A percentile compares a stretch with the other conserved stretches of the same genome.
phyloP scores from a whole-genome alignment of 208 protist genomes.

The Crithidia brevicula region DNA sequence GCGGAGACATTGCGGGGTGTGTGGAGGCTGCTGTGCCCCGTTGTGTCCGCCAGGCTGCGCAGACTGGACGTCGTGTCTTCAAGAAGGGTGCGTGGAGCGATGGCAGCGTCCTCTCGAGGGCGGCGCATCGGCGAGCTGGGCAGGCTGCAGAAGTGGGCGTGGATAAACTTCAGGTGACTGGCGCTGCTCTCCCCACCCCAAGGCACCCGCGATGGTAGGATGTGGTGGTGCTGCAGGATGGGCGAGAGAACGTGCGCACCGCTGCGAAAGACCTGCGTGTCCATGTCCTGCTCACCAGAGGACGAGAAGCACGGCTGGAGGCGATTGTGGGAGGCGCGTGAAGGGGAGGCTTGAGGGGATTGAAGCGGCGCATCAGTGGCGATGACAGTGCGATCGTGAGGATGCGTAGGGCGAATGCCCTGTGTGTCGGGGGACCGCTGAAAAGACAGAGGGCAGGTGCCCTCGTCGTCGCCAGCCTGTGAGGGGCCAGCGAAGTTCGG shows the following conservation, averaged over 20 bases:
- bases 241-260: constrained; percentile 2
- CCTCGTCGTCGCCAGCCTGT: neutral
- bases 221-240: constrained; percentile 9
- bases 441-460: neutral
- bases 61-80: constrained; percentile 10
- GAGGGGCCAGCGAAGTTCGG: neutral
- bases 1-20: constrained; percentile 17
- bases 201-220: neutral
- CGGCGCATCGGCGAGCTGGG: neutral
- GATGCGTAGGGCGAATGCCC: neutral
- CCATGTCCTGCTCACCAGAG: constrained; percentile 8
- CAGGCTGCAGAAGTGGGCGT: neutral
- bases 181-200: constrained; percentile 1
- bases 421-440: neutral
- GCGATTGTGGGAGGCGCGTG: neutral
- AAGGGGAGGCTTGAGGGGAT: neutral
- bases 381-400: neutral
- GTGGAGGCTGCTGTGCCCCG: neutral
- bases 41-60: neutral
- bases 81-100: neutral
- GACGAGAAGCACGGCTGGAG: neutral
- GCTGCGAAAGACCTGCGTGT: constrained; percentile 21
- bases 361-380: neutral
- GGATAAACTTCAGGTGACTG: neutral
- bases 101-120: neutral